Conservation (phyloP, 1,284 basidiomycete genomes). For the Erythrobasidium hasegawianum region DNA sequence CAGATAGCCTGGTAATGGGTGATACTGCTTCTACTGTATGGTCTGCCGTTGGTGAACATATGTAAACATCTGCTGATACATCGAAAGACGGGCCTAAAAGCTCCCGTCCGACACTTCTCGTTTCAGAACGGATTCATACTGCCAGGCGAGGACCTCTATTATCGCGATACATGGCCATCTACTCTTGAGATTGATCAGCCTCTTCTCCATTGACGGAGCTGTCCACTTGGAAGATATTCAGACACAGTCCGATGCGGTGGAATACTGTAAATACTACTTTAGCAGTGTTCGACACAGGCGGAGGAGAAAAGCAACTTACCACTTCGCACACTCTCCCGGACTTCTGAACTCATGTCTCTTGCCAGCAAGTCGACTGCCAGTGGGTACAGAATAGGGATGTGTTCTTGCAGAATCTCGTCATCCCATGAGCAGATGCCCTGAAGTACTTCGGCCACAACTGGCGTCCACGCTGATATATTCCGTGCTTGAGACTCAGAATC, state of each 20-base stretch:
- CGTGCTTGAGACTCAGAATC: constrained; percentile 87
- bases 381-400: constrained; percentile 81
- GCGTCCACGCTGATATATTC: constrained; percentile 96
- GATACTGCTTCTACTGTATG: too few relatives aligned
- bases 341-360: constrained; percentile 73
- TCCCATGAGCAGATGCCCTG: constrained; percentile 86
- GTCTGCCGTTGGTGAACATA: too few relatives aligned
- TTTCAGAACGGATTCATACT: too few relatives aligned
- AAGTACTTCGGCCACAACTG: constrained; percentile 89
- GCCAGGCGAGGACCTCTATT: too few relatives aligned
- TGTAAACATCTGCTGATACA: too few relatives aligned
- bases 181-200: neutral
- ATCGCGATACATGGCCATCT: neutral
- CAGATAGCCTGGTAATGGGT: too few relatives aligned
- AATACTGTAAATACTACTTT: constrained; percentile 5
- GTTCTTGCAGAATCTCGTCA: constrained; percentile 73
- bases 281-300: neutral
- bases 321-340: constrained; percentile 56
- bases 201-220: constrained; percentile 9
- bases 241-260: constrained; percentile 25
- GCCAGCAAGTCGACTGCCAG: constrained; percentile 73
- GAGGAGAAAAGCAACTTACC: neutral
- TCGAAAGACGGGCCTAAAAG: too few relatives aligned
- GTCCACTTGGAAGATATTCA: constrained; percentile 26
- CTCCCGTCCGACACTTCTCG: too few relatives aligned